phyloP scores from a whole-genome alignment of 169 alveolate genomes.

The Babesia ovis region DNA sequence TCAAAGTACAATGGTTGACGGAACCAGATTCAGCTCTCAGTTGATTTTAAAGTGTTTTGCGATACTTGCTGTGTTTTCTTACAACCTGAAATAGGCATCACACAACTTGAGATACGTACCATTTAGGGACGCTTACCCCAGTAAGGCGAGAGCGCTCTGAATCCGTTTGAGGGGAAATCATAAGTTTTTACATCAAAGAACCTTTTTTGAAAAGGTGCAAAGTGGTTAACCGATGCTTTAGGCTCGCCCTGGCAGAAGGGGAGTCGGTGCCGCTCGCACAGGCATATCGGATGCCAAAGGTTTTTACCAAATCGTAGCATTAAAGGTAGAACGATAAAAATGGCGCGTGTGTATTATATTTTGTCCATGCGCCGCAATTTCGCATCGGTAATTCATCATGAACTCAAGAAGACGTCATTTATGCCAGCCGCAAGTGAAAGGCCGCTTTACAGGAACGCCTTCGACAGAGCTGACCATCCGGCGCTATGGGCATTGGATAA shows the following conservation, averaged over 20 bases:
- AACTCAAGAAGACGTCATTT: slow-evolving; percentile 65
- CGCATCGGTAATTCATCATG: slow-evolving; percentile 70
- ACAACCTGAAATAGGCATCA: neutral
- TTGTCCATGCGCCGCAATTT: slow-evolving; percentile 48
- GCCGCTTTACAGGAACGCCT: slow-evolving; percentile 80
- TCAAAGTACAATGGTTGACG: neutral
- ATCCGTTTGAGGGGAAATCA: neutral
- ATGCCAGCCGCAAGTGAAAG: slow-evolving; percentile 84
- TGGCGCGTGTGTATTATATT: slow-evolving; percentile 28
- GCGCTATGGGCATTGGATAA: slow-evolving; percentile 78
- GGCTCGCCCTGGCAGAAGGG: slow-evolving; percentile 28
- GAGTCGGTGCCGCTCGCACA: slow-evolving; percentile 7
- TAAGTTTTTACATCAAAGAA: neutral
- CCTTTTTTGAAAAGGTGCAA: neutral
- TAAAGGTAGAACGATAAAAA: no score
- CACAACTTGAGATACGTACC: neutral
- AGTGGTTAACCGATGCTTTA: neutral
- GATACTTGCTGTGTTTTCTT: neutral
- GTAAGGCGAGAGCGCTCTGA: neutral
- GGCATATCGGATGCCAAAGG: neutral
- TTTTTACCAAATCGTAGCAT: no score
- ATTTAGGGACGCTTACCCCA: slow-evolving; percentile 10
- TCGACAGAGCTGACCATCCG: slow-evolving; percentile 86
- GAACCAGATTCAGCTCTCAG: neutral
- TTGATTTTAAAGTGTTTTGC: neutral